Base-by-base conservation (phyloP, 768 basidiomycete genomes). In the Crassisporium funariophilum region DNA sequence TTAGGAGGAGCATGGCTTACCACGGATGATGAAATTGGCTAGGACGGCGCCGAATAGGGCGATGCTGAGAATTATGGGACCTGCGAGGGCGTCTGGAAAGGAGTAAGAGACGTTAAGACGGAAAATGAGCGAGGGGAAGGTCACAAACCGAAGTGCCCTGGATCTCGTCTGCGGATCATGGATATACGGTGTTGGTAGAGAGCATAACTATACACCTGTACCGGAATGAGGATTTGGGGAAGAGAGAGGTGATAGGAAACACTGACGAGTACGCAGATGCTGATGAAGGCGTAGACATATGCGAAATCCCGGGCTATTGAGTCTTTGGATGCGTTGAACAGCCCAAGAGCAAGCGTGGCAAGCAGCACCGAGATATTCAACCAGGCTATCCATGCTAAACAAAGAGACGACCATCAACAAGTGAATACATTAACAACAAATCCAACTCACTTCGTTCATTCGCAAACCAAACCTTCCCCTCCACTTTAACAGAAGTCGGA, bases 401-500 rank as follows among this genome's bases (percentile, higher is more conserved):
- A 21, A 15, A 34, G 22, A 22, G 29, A 22, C 31, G 2, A 27
- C 35, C 7, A 41, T 22, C 20, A 12, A 7, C 10, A 8, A 6
- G 12, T 42, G 13, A 41, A 24, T 41, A 41, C n/a, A n/a, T n/a
- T n/a, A n/a, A n/a, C n/a, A 43, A 40, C 9, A 4, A 35, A 9
- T 10, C n/a, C 40, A 6, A 68, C 84, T 50, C 37, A 93, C 91
- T 93, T 61, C 91, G 74, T 67, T 98, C 94, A 60, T 97, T 97
- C 7, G 94, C 93, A 64, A 98, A 95, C 94, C 95, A 98, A 38
- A 98, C 94, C 60, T 98, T 98, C 16, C 83, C 85, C 63, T 98
- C 94, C 13, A 98, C 92, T 53, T 84, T 88, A 57, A 98, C 74
- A 0, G 86, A 81, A 1, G 88, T 87, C 0, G 86, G 72, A 16